These are phyloP conservation scores for Leccinum fibrillosum DNA, from an alignment of 768 basidiomycete genomes.

Conservation along the genomic window DNA sequence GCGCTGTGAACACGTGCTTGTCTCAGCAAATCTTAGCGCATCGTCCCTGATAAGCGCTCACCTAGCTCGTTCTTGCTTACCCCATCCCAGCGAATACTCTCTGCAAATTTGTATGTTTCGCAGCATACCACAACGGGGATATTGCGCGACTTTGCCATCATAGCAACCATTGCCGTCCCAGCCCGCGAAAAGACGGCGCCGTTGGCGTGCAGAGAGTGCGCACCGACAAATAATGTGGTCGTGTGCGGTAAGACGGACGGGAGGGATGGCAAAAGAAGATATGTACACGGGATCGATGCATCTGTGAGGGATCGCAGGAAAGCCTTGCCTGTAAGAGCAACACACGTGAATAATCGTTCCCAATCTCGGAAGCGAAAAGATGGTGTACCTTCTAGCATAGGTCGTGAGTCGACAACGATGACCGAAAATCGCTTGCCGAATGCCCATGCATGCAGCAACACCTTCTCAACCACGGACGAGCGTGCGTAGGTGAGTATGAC, in stretches of 20 bases:
- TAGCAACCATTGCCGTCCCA: conserved; percentile 93
- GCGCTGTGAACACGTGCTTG: conserved; percentile 19
- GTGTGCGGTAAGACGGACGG: conserved; percentile 78
- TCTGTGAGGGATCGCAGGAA: conserved; percentile 68
- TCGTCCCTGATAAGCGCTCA: conserved; percentile 30
- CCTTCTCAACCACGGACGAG: conserved; percentile 95
- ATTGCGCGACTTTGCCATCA: conserved; percentile 87
- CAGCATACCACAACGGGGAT: conserved; percentile 96
- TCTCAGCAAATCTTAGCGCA: conserved; percentile 1
- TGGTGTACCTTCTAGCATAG: conserved; percentile 77
- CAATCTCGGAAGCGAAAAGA: neutral
- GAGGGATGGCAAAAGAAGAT: conserved; percentile 85
- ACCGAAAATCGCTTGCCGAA: conserved; percentile 82
- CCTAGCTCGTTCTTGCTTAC: conserved; percentile 97
- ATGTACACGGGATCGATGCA: conserved; percentile 78
- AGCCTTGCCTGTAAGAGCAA: conserved; percentile 58
- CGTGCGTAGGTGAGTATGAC: conserved; percentile 91
- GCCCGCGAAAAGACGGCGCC: conserved; percentile 92
- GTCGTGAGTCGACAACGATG: conserved; percentile 92
- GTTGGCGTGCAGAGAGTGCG: conserved; percentile 92
- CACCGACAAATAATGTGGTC: conserved; percentile 84
- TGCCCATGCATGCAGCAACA: conserved; percentile 71
- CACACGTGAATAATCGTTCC: neutral
- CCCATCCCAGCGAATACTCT: conserved; percentile 87
- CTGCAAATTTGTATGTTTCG: conserved; percentile 98